These are phyloP conservation scores for Zygosaccharomyces gambellarensis DNA, from an alignment of 805 yeast genomes.

Conservation along the genomic window DNA sequence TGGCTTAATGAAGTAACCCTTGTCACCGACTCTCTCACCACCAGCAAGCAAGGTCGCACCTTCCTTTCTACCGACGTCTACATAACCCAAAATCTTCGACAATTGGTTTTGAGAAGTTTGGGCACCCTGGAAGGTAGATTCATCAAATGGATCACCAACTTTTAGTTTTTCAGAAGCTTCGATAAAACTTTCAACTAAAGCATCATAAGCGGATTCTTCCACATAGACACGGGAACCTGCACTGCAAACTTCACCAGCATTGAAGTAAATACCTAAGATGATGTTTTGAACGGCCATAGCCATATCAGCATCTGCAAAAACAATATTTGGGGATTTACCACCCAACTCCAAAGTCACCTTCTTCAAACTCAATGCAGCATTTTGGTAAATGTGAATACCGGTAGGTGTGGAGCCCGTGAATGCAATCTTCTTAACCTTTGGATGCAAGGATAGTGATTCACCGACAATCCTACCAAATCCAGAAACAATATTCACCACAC, in stretches of 20 bases:
- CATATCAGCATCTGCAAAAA: slow-evolving; percentile 80
- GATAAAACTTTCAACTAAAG: slow-evolving; percentile 58
- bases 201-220: slow-evolving; percentile 79
- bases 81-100: slow-evolving; percentile 69
- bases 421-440: slow-evolving; percentile 81
- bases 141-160: slow-evolving; percentile 82
- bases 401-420: slow-evolving; percentile 94
- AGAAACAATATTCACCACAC: slow-evolving; percentile 81
- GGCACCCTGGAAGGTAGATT: slow-evolving; percentile 81
- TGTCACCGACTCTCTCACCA: slow-evolving; percentile 56
- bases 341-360: slow-evolving; percentile 93
- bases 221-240: slow-evolving; percentile 91
- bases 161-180: slow-evolving; percentile 49
- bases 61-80: slow-evolving; percentile 71
- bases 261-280: slow-evolving; percentile 79
- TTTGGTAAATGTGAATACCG: slow-evolving; percentile 77
- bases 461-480: slow-evolving; percentile 88
- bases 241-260: slow-evolving; percentile 94
- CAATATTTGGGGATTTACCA: slow-evolving; percentile 91
- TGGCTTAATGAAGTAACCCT: slow-evolving; percentile 68
- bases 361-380: slow-evolving; percentile 78
- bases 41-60: slow-evolving; percentile 77
- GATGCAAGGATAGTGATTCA: slow-evolving; percentile 70
- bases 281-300: slow-evolving; percentile 71
- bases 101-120: slow-evolving; percentile 80